Percentiles rank a stretch among this genome's conserved stretches.
These are phyloP conservation scores for Trypanosoma rangeli DNA, from an alignment of 208 protist genomes.

Conservation along the genomic window DNA sequence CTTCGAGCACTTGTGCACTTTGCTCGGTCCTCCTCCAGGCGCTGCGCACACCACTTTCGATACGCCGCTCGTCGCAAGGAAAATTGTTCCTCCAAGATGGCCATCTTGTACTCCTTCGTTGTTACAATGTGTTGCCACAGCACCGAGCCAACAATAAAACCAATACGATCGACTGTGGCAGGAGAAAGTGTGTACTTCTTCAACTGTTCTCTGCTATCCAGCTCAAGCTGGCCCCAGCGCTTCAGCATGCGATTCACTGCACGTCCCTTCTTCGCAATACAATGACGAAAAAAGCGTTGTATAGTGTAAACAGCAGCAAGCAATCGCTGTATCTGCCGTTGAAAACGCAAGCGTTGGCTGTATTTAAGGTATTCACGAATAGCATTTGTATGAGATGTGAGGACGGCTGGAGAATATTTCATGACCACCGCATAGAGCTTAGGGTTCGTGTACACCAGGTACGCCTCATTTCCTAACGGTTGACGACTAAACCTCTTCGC, in stretches of 20 bases:
- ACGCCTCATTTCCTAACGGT: constrained; percentile 33
- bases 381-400: constrained; percentile 20
- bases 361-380: constrained; percentile 38
- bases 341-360: constrained; percentile 22
- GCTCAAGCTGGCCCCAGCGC: constrained; percentile 62
- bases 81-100: constrained; percentile 67
- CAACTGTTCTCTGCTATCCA: constrained; percentile 58
- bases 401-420: constrained; percentile 27
- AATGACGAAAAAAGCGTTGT: constrained; percentile 76
- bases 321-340: constrained; percentile 24
- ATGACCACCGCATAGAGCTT: constrained; percentile 42
- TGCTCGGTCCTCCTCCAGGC: constrained; percentile 29
- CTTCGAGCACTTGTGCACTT: neutral
- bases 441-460: constrained; percentile 39
- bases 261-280: constrained; percentile 47
- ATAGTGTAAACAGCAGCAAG: constrained; percentile 39
- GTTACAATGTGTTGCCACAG: constrained; percentile 85
- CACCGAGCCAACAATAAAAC: constrained; percentile 66
- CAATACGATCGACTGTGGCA: constrained; percentile 51
- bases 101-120: constrained; percentile 59
- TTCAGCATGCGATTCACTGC: constrained; percentile 64
- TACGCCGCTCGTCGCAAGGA: constrained; percentile 35
- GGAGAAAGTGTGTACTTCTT: constrained; percentile 52
- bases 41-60: constrained; percentile 41
- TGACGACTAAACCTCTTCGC: constrained; percentile 2